A percentile compares a stretch with the other conserved stretches of the same genome.
Evolutionary conservation across 768 basidiomycete species (phyloP).

Genomic region (Coprinopsis strossmayeri): DNA sequence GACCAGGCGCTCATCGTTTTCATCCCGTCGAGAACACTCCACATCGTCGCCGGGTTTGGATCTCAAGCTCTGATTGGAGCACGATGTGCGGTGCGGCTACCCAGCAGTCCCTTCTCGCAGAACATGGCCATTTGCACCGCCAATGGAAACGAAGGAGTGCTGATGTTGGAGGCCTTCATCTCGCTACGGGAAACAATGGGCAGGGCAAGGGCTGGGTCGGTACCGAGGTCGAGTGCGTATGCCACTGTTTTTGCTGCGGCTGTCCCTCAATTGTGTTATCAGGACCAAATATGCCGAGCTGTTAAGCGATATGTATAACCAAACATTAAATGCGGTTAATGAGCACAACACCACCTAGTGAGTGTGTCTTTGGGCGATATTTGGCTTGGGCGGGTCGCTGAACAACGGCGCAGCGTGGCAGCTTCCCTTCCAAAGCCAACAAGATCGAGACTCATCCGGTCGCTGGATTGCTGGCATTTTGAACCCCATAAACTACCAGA

Average conservation of each 20-base stretch:
- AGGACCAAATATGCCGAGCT: conserved; percentile 73
- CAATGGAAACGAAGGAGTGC: conserved; percentile 60
- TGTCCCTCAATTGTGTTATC: conserved; percentile 1
- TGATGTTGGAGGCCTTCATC: conserved; percentile 83
- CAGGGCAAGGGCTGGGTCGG: conserved; percentile 70
- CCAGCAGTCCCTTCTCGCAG: conserved; percentile 6
- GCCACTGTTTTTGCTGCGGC: conserved; percentile 4
- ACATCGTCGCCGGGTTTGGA: too few relatives aligned
- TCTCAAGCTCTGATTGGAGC: too few relatives aligned
- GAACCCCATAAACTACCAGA: conserved; percentile 80
- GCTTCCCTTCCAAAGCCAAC: conserved; percentile 40
- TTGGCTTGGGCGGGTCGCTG: not conserved
- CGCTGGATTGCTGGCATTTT: conserved; percentile 81
- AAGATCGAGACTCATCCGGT: conserved; percentile 56
- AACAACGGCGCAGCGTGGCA: conserved; percentile 30
- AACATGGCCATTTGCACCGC: conserved; percentile 10
- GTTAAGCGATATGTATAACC: conserved; percentile 76
- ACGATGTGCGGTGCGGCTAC: conserved; percentile 13
- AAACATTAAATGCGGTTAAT: conserved; percentile 69
- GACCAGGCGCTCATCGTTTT: too few relatives aligned
- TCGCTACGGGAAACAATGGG: conserved; percentile 59
- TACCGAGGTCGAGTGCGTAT: conserved; percentile 43
- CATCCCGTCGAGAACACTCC: too few relatives aligned
- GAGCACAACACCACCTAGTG: conserved; percentile 38
- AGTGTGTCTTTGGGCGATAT: not conserved